Evolutionary conservation across 306 rosid genomes (phyloP).

Genomic region (Medicago ruthenica): DNA sequence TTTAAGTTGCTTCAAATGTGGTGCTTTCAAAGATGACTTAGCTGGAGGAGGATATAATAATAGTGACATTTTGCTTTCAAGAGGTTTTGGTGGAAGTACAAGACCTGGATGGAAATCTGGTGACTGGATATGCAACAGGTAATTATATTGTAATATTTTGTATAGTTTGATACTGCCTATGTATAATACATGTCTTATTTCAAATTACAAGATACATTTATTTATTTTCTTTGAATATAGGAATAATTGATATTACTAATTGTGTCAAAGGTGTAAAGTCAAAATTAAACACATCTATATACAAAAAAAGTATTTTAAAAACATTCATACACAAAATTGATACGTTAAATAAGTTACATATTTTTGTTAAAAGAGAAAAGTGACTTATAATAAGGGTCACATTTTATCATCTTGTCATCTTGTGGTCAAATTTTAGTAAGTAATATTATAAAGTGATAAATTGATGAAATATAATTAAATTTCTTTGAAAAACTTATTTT

Average conservation of each 20-base stretch:
- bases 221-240: too few relatives aligned
- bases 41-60: slow-evolving; percentile 41
- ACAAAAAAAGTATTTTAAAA: too few relatives aligned
- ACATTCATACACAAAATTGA: too few relatives aligned
- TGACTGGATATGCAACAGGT: slow-evolving; percentile 98
- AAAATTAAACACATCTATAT: too few relatives aligned
- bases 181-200: too few relatives aligned
- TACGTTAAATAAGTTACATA: too few relatives aligned
- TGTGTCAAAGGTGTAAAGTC: too few relatives aligned
- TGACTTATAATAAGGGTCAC: too few relatives aligned
- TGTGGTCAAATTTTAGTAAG: neutral
- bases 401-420: neutral
- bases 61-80: slow-evolving; percentile 61
- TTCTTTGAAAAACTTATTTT: too few relatives aligned
- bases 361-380: too few relatives aligned
- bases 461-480: neutral
- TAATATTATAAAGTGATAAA: neutral
- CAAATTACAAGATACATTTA: too few relatives aligned
- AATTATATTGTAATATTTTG: neutral
- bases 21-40: slow-evolving; percentile 84
- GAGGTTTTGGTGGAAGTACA: slow-evolving; percentile 50
- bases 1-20: slow-evolving; percentile 97
- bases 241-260: too few relatives aligned
- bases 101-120: slow-evolving; percentile 98
- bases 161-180: neutral